These are phyloP conservation scores for Plicaturopsis crispa DNA, from an alignment of 768 basidiomycete species.

Conservation along the genomic window DNA sequence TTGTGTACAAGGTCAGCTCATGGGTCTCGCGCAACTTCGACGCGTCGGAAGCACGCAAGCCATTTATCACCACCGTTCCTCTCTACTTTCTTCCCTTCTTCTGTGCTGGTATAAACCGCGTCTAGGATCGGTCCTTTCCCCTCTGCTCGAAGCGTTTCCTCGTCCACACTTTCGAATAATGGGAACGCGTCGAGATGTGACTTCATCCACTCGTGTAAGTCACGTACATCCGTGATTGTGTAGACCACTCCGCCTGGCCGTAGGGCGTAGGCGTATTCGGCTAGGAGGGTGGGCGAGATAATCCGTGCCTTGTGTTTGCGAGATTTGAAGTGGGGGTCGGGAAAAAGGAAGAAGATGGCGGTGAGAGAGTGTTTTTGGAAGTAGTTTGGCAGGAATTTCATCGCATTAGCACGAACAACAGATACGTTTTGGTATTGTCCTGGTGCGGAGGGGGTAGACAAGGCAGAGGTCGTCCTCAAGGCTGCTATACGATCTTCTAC, in stretches of 20 bases:
- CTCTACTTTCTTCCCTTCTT: conserved; percentile 96
- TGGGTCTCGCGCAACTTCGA: conserved; percentile 9
- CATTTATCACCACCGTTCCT: conserved; percentile 87
- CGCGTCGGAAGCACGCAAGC: conserved; percentile 81
- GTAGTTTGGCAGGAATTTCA: conserved; percentile 98
- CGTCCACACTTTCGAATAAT: conserved; percentile 74
- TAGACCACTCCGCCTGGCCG: conserved; percentile 93
- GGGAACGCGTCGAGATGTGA: conserved; percentile 84
- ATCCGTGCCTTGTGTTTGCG: conserved; percentile 99
- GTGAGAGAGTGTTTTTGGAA: conserved; percentile 86
- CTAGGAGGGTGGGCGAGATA: conserved; percentile 93
- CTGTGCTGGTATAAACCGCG: conserved; percentile 78
- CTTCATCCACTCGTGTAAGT: conserved; percentile 94
- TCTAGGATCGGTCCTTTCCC: conserved; percentile 77
- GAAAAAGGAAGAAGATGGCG: conserved; percentile 96
- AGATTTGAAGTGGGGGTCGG: conserved; percentile 97
- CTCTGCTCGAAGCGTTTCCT: conserved; percentile 65
- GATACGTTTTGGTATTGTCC: conserved; percentile 81
- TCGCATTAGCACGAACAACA: conserved; percentile 91
- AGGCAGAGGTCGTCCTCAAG: conserved; percentile 58
- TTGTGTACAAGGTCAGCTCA: not conserved
- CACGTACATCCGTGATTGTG: conserved; percentile 95
- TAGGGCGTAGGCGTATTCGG: conserved; percentile 94
- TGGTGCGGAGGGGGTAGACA: conserved; percentile 15
- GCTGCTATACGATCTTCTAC: conserved; percentile 91